Percentiles rank a stretch among this genome's conserved stretches.
These are phyloP conservation scores for Leishmania turanica DNA, from an alignment of 208 protist species.

Conservation along the genomic window DNA sequence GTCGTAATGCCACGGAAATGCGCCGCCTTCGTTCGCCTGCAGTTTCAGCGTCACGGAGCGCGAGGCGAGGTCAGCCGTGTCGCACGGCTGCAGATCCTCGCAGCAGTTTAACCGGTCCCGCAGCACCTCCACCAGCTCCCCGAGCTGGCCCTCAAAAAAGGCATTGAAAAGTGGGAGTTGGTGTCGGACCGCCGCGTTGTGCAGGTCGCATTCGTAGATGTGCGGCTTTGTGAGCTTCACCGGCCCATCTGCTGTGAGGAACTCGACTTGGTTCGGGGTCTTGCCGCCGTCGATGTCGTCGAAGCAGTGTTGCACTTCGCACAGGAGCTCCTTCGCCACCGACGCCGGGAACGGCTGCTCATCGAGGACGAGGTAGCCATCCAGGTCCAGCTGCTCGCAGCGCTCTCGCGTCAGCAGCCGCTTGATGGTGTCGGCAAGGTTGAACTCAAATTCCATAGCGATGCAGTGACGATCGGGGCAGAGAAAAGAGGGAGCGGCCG, in stretches of 20 bases:
- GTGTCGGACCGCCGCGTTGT: constrained; percentile 29
- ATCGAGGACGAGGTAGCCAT: constrained; percentile 42
- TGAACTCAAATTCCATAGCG: constrained; percentile 1
- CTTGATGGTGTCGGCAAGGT: constrained; percentile 24
- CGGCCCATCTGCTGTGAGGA: constrained; percentile 41
- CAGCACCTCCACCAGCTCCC: constrained; percentile 41
- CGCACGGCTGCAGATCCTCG: constrained; percentile 38
- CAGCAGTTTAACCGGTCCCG: constrained; percentile 31
- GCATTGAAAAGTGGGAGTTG: constrained; percentile 40
- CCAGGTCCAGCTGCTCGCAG: constrained; percentile 43
- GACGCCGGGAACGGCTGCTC: constrained; percentile 22
- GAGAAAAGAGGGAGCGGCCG: neutral
- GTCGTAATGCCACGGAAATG: constrained; percentile 68
- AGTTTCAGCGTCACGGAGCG: constrained; percentile 49
- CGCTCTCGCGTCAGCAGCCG: constrained; percentile 31
- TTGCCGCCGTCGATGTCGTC: constrained; percentile 33
- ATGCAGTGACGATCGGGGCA: neutral
- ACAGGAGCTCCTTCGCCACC: constrained; percentile 29
- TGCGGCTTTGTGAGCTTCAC: constrained; percentile 53
- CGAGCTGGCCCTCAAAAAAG: constrained; percentile 39
- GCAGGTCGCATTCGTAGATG: constrained; percentile 61
- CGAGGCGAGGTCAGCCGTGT: constrained; percentile 13
- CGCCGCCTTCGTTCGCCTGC: constrained; percentile 59
- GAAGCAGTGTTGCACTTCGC: constrained; percentile 43
- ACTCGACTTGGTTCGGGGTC: constrained; percentile 46